These are phyloP conservation scores for Fonsecaea monophora DNA, from an alignment of 2,329 filamentous ascomycete genomes.

Conservation along the genomic window DNA sequence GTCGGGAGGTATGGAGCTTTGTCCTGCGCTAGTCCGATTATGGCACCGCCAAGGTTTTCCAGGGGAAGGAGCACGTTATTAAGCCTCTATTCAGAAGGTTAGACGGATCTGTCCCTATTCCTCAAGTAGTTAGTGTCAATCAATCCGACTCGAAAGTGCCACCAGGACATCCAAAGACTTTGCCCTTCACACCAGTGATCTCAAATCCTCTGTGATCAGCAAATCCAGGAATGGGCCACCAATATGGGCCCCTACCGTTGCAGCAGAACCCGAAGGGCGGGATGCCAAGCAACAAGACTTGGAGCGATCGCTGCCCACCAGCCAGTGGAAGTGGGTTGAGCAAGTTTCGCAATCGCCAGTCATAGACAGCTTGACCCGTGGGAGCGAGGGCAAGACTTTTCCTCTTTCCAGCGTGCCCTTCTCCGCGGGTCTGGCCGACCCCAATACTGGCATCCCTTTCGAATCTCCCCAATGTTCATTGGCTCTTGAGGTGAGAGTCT, in stretches of 20 bases:
- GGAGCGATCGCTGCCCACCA: not conserved
- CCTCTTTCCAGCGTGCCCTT: not conserved
- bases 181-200: not conserved
- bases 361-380: not conserved
- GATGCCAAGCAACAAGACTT: not conserved
- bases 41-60: not conserved
- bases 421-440: not conserved
- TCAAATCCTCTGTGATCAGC: not conserved
- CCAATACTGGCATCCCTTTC: not conserved
- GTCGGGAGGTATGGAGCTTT: not conserved
- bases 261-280: not conserved
- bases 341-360: not conserved
- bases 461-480: not conserved
- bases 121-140: too few species aligned
- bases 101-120: too few species aligned
- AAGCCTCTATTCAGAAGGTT: too few species aligned
- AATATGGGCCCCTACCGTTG: not conserved
- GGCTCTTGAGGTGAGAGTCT: not conserved
- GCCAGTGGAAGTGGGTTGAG: not conserved
- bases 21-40: not conserved
- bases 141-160: too few species aligned
- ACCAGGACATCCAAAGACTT: too few species aligned
- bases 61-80: too few species aligned
- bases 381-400: not conserved
- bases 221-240: not conserved